Evolutionary conservation across 345 rosid genomes (phyloP).

Genomic region (Chamaenerion angustifolium): DNA sequence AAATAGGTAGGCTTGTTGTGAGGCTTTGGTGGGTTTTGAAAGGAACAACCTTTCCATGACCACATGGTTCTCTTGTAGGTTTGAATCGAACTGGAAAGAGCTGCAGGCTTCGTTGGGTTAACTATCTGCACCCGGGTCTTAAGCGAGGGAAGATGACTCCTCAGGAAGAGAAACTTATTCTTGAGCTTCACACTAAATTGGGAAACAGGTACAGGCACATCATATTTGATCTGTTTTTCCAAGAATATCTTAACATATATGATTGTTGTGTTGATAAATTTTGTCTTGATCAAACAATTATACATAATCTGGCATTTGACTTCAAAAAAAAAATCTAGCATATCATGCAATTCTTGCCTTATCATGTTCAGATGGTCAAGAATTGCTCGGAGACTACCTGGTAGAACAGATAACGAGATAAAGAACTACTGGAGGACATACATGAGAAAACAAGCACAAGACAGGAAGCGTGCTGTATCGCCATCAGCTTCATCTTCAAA

Average conservation of each 20-base stretch:
- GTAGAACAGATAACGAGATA: constrained; percentile 92
- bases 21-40: constrained; percentile 29
- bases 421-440: constrained; percentile 98
- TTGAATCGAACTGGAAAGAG: constrained; percentile 95
- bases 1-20: constrained; percentile 49
- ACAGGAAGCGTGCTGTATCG: constrained; percentile 33
- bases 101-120: constrained; percentile 99
- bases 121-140: constrained; percentile 91
- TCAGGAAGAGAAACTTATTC: constrained; percentile 80
- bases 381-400: constrained; percentile 84
- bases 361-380: constrained; percentile 64
- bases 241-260: not conserved
- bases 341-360: too few relatives aligned
- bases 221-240: not conserved
- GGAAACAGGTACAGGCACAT: constrained; percentile 71
- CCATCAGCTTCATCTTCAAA: constrained; percentile 40
- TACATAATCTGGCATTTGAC: too few relatives aligned
- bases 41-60: constrained; percentile 33
- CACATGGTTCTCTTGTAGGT: constrained; percentile 71
- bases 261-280: too few relatives aligned
- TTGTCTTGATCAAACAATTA: too few relatives aligned
- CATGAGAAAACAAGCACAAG: constrained; percentile 77
- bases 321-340: too few relatives aligned
- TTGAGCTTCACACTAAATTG: constrained; percentile 90
- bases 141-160: constrained; percentile 95